Evolutionary conservation across 2,329 filamentous ascomycete genomes (phyloP).

Genomic region (Onygenales sp.): DNA sequence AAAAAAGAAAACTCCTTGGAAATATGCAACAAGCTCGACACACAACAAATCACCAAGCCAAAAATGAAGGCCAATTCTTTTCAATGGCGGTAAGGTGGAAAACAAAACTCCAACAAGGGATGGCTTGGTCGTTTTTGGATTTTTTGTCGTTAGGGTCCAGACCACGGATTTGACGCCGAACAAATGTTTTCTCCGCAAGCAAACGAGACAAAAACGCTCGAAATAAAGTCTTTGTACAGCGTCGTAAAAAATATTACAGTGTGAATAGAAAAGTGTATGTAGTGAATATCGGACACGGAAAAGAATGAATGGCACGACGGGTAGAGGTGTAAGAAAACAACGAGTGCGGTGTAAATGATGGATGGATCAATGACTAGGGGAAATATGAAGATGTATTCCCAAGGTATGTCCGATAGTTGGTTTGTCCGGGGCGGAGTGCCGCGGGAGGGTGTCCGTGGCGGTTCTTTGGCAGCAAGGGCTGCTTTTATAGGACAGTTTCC

Average conservation of each 20-base stretch:
- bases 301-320: not conserved
- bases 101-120: not conserved
- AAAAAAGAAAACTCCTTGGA: not conserved
- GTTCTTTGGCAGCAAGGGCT: too few relatives aligned
- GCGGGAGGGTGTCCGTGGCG: too few relatives aligned
- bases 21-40: not conserved
- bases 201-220: not conserved
- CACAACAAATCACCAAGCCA: not conserved
- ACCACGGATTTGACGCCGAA: not conserved
- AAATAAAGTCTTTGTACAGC: not conserved
- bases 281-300: not conserved
- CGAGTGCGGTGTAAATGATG: too few relatives aligned
- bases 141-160: not conserved
- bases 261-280: not conserved
- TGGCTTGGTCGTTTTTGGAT: not conserved
- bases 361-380: too few relatives aligned
- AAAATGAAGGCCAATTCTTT: not conserved
- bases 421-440: too few relatives aligned
- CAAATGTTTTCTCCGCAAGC: not conserved
- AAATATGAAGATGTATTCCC: too few relatives aligned
- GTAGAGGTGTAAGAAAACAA: not conserved
- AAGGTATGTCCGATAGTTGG: too few relatives aligned
- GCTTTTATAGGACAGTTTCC: too few relatives aligned
- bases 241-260: not conserved
- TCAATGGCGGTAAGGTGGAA: not conserved